Evolutionary conservation across 208 protist species (phyloP), one percentile per base, ranked within the genome.

Genomic region (Endotrypanum monterogeii): DNA sequence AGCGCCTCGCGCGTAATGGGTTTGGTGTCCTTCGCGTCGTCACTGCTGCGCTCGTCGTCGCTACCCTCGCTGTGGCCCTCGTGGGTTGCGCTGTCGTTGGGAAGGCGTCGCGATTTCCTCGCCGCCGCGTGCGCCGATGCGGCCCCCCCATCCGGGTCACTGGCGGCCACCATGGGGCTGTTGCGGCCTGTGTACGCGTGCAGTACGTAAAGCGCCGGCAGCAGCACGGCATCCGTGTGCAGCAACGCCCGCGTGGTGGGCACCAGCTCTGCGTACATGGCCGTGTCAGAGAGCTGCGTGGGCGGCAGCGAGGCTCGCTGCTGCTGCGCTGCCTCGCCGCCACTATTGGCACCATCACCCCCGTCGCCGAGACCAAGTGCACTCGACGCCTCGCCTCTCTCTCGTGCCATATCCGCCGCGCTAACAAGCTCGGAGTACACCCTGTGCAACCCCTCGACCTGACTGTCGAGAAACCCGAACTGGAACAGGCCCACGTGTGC

Each of bases 181-280:
- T 74, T 55, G 32, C 58, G 25, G 69, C 39, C 80, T 20, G 75
- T 25, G 74, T 83, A 88, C 70, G 70, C 9, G 65, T 86, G 83
- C 14, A 95, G 51, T 0, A 86, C 35, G 76, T 84, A 78, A 14
- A 92, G 73, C 8, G 91, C 86, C 8, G 85, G 77, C n/a, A 87
- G 80, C 16, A 94, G 75, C n/a, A 94, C 70, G 35, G 84, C 88
- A 41, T 89, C 74, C 6, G 88, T 92, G 85, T 96, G 92, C 57
- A 96, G 85, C 35, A 96, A 73, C 1, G 89, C 80, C 41, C 85
- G 86, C 16, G 87, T 77, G 66, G 82, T 67, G 11, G 83, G 86
- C 4, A 91, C 50, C 52, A 89, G 71, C 75, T 89, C 85, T 9
- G 69, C 61, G 60, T 83, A 79, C 65, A 79, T 75, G 16, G 12